Conservation (phyloP, 208 protist species). For the Strigomonas culicis region DNA sequence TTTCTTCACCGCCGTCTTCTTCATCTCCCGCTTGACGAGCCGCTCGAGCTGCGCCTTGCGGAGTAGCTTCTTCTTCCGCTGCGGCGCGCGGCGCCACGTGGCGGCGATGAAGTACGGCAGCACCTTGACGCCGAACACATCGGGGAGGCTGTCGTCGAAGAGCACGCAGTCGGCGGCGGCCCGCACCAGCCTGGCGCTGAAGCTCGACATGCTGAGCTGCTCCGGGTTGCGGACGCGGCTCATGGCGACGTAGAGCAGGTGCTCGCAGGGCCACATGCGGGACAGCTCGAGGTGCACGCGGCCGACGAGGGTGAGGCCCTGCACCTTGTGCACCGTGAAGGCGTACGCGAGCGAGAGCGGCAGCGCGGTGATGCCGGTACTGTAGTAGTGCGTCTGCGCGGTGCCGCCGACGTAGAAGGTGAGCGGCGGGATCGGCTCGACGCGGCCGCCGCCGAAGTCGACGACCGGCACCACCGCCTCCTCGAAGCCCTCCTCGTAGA, state of each 20-base stretch:
- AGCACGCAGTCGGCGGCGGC: conserved; percentile 65
- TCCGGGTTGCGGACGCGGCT: conserved; percentile 75
- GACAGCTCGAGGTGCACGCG: conserved; percentile 84
- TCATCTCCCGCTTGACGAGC: conserved; percentile 19
- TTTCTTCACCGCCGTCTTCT: conserved; percentile 18
- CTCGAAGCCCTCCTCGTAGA: conserved; percentile 29
- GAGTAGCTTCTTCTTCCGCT: conserved; percentile 44
- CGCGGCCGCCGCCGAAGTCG: conserved; percentile 65
- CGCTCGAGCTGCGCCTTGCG: conserved; percentile 27
- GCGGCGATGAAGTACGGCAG: conserved; percentile 56
- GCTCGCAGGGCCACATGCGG: conserved; percentile 85
- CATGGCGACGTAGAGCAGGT: conserved; percentile 90
- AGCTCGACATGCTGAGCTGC: conserved; percentile 76
- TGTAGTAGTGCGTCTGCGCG: conserved; percentile 77
- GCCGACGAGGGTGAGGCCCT: conserved; percentile 82
- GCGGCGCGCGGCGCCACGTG: conserved; percentile 45
- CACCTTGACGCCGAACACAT: conserved; percentile 35
- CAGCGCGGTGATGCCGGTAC: conserved; percentile 67
- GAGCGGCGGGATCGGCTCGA: conserved; percentile 77
- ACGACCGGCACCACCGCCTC: conserved; percentile 66
- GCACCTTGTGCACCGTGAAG: conserved; percentile 93
- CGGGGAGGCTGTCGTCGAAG: conserved; percentile 75
- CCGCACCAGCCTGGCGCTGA: conserved; percentile 51
- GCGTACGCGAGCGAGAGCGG: conserved; percentile 87
- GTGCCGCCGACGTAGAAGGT: conserved; percentile 58